Percentiles rank a stretch among this genome's conserved stretches.
phyloP scores from a whole-genome alignment of 2,329 filamentous ascomycete species.

The Pleurostoma richardsiae region DNA sequence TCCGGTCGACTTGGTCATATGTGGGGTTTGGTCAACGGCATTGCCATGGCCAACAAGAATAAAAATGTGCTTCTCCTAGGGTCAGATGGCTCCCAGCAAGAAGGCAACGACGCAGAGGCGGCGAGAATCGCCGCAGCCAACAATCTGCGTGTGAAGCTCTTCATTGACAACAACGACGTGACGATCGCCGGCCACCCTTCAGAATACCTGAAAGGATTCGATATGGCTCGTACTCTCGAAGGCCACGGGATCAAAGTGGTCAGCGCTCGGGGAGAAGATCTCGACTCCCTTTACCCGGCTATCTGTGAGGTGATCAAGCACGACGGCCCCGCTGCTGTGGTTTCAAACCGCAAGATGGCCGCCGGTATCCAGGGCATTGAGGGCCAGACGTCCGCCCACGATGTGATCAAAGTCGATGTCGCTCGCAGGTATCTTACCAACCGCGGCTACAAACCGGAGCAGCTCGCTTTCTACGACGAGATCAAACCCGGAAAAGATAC shows the following conservation, averaged over 20 bases:
- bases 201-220: slow-evolving; percentile 28
- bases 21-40: slow-evolving; percentile 31
- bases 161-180: slow-evolving; percentile 33
- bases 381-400: slow-evolving; percentile 26
- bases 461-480: slow-evolving; percentile 26
- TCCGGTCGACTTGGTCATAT: slow-evolving; percentile 32
- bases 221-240: slow-evolving; percentile 21
- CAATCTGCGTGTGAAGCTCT: slow-evolving; percentile 28
- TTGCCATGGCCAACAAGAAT: slow-evolving; percentile 26
- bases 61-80: slow-evolving; percentile 29
- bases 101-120: slow-evolving; percentile 33
- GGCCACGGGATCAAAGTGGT: slow-evolving; percentile 30
- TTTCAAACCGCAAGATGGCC: slow-evolving; percentile 24
- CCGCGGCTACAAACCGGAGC: slow-evolving; percentile 24
- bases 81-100: slow-evolving; percentile 33
- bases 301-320: slow-evolving; percentile 23
- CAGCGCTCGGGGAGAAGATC: slow-evolving; percentile 25
- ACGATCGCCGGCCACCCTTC: slow-evolving; percentile 33
- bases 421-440: slow-evolving; percentile 28
- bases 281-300: slow-evolving; percentile 26
- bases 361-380: slow-evolving; percentile 27
- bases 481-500: slow-evolving; percentile 23
- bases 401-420: slow-evolving; percentile 28
- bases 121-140: slow-evolving; percentile 28
- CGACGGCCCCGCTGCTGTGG: slow-evolving; percentile 23